phyloP scores from a whole-genome alignment of 1,139 yeast species.

The Sugiyamaella japonica region DNA sequence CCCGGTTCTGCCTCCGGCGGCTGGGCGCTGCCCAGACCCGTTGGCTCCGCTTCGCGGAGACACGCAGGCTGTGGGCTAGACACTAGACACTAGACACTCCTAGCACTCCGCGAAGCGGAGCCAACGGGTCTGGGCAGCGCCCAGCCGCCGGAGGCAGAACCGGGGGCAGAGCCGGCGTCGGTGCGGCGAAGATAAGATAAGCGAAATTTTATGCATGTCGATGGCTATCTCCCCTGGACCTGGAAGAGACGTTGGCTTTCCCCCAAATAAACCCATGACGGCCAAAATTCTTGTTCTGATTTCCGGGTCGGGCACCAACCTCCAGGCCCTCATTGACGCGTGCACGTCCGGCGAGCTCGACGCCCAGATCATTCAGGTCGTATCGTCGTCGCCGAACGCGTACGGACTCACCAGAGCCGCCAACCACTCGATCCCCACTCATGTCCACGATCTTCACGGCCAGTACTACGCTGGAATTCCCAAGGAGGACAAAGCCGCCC shows the following conservation, averaged over 20 bases:
- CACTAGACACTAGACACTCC: too few species aligned
- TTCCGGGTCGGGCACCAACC: constrained; percentile 91
- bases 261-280: neutral
- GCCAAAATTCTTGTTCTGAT: constrained; percentile 66
- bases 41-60: too few species aligned
- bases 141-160: too few species aligned
- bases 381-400: constrained; percentile 81
- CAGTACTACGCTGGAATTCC: constrained; percentile 73
- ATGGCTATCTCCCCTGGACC: neutral
- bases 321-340: constrained; percentile 91
- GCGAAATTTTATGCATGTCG: constrained; percentile 3
- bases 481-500: constrained; percentile 56
- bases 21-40: too few species aligned
- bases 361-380: constrained; percentile 68
- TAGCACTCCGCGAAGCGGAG: too few species aligned
- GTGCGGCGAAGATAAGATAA: constrained; percentile 14
- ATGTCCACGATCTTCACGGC: constrained; percentile 63
- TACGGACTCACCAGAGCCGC: constrained; percentile 81
- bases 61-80: too few species aligned
- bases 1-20: too few species aligned
- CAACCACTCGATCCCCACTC: constrained; percentile 64
- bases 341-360: constrained; percentile 46
- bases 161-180: too few species aligned
- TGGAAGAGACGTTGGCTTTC: neutral
- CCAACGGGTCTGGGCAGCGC: too few species aligned